Evolutionary conservation across 2,329 filamentous ascomycete species (phyloP), one percentile per base, ranked within the genome.

Genomic region (Ophiocordyceps sinensis): DNA sequence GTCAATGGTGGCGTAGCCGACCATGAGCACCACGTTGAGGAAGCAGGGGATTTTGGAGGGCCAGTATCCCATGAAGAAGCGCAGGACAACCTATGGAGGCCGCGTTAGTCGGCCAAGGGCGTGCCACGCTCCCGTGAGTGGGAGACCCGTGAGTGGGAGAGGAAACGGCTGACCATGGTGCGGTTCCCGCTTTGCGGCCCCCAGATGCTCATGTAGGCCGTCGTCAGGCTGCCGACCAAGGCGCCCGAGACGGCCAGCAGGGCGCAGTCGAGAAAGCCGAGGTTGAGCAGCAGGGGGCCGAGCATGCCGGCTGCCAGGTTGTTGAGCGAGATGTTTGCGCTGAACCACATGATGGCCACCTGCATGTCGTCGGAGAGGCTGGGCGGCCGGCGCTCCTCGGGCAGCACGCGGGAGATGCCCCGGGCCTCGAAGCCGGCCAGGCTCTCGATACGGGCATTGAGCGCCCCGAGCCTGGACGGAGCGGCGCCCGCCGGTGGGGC

Each of bases 1-100:
- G 53, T 91, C 89, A 48, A 87, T 78, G 0, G 79, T 70, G 5
- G 79, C 79, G 78, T 85, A 89, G 39, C 84, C 84, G 56, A 87
- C 77, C 50, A 80, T 60, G 40, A 81, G 81, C 53, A 85, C 74
- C 70, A 57, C 45, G 39, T 53, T 54, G 15, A 56, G 52, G 9
- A 55, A 41, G 4, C 53, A 56, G 0, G 54, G 48, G 1, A 59
- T 47, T 41, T 59, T 59, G n/a, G 51, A 47, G 1, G 57, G 57
- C 57, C 57, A 78, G 60, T 75, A 84, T 9, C 83, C 83, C 55
- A 86, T 87, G 62, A 71, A 87, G 61, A 81, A 87, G 30, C 83
- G 70, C 11, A 79, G 78, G n/a, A 88, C 67, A 1, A 87, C 57
- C 57, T 59, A 19, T 7, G 7, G 17, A 10, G 11, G n/a, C 2